phyloP scores from a whole-genome alignment of 208 protist genomes.

The Leishmania mexicana region DNA sequence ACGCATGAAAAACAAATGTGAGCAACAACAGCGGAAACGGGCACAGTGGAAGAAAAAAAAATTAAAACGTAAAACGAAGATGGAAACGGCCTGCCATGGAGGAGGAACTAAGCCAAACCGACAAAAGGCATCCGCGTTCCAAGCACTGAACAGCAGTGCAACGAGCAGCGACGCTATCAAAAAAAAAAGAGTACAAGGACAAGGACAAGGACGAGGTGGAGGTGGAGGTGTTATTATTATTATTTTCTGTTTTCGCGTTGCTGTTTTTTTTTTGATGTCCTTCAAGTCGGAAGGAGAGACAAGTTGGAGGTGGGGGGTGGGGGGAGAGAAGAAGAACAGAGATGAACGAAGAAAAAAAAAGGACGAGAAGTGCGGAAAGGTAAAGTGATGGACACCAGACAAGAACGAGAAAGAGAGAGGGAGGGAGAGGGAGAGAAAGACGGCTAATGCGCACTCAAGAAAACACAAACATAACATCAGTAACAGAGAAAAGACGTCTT shows the following conservation, averaged over 20 bases:
- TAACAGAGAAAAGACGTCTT: too few species aligned
- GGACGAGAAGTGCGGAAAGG: neutral
- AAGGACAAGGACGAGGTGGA: too few species aligned
- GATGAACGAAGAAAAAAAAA: neutral
- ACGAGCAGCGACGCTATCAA: neutral
- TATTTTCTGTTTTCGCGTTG: neutral
- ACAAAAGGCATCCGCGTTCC: neutral
- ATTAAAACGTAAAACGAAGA: neutral
- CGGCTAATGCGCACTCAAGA: neutral
- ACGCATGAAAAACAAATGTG: neutral
- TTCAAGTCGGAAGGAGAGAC: neutral
- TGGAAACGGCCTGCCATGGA: neutral
- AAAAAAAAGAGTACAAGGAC: neutral
- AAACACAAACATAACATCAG: neutral
- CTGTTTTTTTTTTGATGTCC: neutral
- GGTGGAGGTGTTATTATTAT: neutral
- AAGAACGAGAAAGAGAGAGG: conserved; percentile 5
- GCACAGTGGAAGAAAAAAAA: neutral
- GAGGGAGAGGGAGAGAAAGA: neutral
- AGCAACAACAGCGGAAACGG: neutral
- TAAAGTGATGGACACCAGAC: neutral
- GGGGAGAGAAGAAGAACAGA: neutral
- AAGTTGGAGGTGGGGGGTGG: neutral
- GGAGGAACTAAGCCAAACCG: neutral
- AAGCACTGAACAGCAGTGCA: neutral